Evolutionary conservation across 352 stramenopile genomes (phyloP).

Genomic region (Phytophthora agathidicida): DNA sequence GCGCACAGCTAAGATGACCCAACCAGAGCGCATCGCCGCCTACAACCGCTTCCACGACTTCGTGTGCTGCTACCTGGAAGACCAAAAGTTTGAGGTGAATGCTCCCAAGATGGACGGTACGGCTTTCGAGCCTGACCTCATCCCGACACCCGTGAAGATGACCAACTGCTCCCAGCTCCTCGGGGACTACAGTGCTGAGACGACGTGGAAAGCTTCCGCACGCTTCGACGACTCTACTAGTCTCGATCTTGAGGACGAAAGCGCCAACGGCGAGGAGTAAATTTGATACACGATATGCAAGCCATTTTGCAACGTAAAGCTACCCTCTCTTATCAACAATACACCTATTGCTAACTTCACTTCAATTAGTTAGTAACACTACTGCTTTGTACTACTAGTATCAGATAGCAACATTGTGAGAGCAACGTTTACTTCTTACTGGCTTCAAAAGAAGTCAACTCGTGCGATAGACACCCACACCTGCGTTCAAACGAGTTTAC

Average conservation of each 20-base stretch:
- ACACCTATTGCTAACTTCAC: no score
- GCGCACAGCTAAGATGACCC: slow-evolving; percentile 11
- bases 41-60: slow-evolving; percentile 29
- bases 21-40: slow-evolving; percentile 9
- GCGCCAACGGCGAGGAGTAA: not conserved
- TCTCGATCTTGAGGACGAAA: not conserved
- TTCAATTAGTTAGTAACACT: not conserved
- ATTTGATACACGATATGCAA: not conserved
- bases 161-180: slow-evolving; percentile 19
- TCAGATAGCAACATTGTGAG: not conserved
- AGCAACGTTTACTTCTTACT: no score
- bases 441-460: no score
- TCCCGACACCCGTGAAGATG: slow-evolving; percentile 21
- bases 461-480: no score
- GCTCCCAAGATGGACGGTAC: slow-evolving; percentile 7
- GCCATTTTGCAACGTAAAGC: no score
- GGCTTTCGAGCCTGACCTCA: slow-evolving; percentile 7
- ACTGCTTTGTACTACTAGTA: no score
- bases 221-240: not conserved
- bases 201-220: slow-evolving; percentile 10
- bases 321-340: no score
- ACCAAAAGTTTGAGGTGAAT: slow-evolving; percentile 23
- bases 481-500: no score
- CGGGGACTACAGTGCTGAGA: slow-evolving; percentile 11
- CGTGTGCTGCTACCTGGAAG: slow-evolving; percentile 17